phyloP scores from a whole-genome alignment of 2,329 filamentous ascomycete genomes.

The Capronia coronata region DNA sequence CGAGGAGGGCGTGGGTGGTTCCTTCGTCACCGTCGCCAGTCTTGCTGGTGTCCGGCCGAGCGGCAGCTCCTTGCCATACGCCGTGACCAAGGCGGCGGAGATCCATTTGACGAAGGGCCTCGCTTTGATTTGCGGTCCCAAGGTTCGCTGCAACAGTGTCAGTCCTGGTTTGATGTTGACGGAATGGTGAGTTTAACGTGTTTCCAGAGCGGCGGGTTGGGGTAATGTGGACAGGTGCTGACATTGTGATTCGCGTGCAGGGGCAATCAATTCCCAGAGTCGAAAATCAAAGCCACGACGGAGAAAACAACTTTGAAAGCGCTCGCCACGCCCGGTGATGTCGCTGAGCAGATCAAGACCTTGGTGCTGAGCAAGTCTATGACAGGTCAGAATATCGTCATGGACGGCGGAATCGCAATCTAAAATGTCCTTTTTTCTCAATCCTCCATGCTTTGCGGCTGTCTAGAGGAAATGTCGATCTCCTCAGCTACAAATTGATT shows the following conservation, averaged over 20 bases:
- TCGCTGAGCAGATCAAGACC: slow-evolving; percentile 28
- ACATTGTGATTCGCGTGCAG: neutral
- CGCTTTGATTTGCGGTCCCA: slow-evolving; percentile 55
- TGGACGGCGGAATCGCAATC: slow-evolving; percentile 29
- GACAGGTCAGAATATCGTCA: slow-evolving; percentile 28
- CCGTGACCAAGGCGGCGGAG: slow-evolving; percentile 70
- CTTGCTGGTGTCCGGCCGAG: slow-evolving; percentile 58
- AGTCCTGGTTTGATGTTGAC: slow-evolving; percentile 58
- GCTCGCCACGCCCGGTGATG: slow-evolving; percentile 29
- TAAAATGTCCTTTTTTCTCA: slow-evolving; percentile 1
- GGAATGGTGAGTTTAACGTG: slow-evolving; percentile 51
- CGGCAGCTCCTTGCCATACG: slow-evolving; percentile 62
- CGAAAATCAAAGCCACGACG: slow-evolving; percentile 27
- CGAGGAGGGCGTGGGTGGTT: slow-evolving; percentile 15
- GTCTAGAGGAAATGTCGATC: too few species aligned
- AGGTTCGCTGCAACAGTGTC: slow-evolving; percentile 59
- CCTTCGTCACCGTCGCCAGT: slow-evolving; percentile 49
- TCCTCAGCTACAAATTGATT: too few species aligned
- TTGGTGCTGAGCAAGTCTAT: slow-evolving; percentile 26
- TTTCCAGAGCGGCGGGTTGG: neutral
- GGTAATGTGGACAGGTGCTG: neutral
- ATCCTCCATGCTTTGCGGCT: too few species aligned
- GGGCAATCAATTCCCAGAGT: slow-evolving; percentile 26
- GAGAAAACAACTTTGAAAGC: slow-evolving; percentile 24
- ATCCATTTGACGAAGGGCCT: slow-evolving; percentile 61